Base-by-base conservation (phyloP, 1,139 yeast genomes). In the Debaryomyces fabryi region DNA sequence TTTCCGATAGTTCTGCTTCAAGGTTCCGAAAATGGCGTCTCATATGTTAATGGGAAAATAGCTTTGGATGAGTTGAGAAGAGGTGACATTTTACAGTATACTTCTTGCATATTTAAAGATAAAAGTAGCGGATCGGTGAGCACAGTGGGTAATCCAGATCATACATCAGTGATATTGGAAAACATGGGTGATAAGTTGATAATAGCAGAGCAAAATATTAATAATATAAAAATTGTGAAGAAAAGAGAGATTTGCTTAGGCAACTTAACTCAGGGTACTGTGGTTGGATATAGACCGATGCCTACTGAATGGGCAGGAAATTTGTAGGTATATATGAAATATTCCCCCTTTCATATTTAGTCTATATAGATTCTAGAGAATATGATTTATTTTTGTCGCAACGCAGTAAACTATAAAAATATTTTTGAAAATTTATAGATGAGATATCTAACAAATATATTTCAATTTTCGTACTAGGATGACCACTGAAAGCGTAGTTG, bases 171-270 rank as follows among this genome's bases (percentile, higher is more conserved):
- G 15, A 85, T 85, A 0, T 58, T 77, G n/a, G 69, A 61, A 10
- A 68, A 68, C 40, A 58, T 55, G 1, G 66, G 64, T 1, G 71
- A 64, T 4, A 59, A 54, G 37, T 52, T 84, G 9, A 57, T 61
- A 12, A 74, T 85, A n/a, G 69, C 81, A 1, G 88, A 86, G 52
- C 91, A 85, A 59, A 85, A 86, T 58, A 79, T 79, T 13, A 76
- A 76, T 39, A 83, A 83, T 0, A 71, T 69, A 13, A 71, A 76
- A 48, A 61, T 62, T 6, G 91, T 86, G 2, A 64, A 68, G 27
- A 64, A 63, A 29, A 85, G 83, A 12, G 69, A 67, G 34, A 66
- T 79, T 40, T 68, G 70, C 29, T 59, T 85, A 34, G 62, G 67
- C 25, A 69, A 76, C 47, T 63, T 85, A 53, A 64, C 63, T 5